Evolutionary conservation across 805 yeast genomes (phyloP), one percentile per base, ranked within the genome.

Genomic region (Myxozyma monticola): DNA sequence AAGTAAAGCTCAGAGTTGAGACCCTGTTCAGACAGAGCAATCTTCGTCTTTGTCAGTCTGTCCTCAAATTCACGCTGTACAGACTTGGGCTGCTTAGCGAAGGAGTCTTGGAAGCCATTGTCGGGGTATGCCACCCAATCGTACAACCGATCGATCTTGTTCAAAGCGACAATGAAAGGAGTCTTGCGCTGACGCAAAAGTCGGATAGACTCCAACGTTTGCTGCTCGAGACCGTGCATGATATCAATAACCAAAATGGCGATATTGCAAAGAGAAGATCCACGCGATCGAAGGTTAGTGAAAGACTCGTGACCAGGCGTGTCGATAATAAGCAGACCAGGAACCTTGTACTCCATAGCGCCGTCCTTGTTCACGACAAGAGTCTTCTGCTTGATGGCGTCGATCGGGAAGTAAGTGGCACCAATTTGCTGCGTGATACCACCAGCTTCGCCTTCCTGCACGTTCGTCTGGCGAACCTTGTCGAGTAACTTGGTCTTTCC

Each of bases 281-380:
- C 99, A 79, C 99, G 89, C 38, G 96, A 81, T 79, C 99, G 86
- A 71, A 93, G 80, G 71, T 93, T 93, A 42, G 96, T 82, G 80
- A 93, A 93, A 54, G 98, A 90, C 79, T 93, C 99, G 88, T 93
- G 99, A 71, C 99, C 99, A 63, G 99, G 99, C 1, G 99, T 93
- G 75, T 93, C 99, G 64, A 93, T 93, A 61, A 93, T 83, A 68
- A 93, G 79, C 66, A 93, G 75, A 74, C 99, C 99, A 49, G 99
- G 99, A 50, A 93, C 98, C 59, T 91, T 96, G 69, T 84, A 91
- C 45, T 68, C 67, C 20, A 85, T 76, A 66, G 86, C 85, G 69
- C 88, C 96, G 67, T 82, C 85, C 58, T 81, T 76, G 49, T 86
- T 80, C 97, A 93, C 91, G 43, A 85, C 95, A 39, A 81, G 85